Conservation (phyloP, 2,329 filamentous ascomycete genomes). For the Piedraia hortae region DNA sequence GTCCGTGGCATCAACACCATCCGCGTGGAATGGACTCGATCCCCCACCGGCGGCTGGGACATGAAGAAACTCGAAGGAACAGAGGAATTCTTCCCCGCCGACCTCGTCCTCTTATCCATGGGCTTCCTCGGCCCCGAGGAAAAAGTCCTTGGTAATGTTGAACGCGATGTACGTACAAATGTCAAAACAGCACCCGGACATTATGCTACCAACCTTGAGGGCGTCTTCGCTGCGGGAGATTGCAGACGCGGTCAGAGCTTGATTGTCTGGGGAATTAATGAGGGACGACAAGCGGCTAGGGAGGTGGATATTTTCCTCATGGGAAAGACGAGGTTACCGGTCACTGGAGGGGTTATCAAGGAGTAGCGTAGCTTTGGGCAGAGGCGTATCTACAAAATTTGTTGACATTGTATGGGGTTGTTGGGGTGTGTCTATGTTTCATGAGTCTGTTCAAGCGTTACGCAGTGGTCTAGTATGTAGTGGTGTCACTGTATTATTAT, state of each 20-base stretch:
- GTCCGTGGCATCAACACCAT: slow-evolving; percentile 92
- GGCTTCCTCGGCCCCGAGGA: slow-evolving; percentile 88
- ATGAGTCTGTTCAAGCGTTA: too few species aligned
- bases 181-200: slow-evolving; percentile 76
- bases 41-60: slow-evolving; percentile 71
- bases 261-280: slow-evolving; percentile 97
- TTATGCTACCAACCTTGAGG: slow-evolving; percentile 66
- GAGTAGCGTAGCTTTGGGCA: too few species aligned
- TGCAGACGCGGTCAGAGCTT: slow-evolving; percentile 83
- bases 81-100: slow-evolving; percentile 87
- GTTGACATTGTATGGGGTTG: too few species aligned
- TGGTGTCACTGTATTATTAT: too few species aligned
- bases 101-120: slow-evolving; percentile 86
- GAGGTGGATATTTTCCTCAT: slow-evolving; percentile 78
- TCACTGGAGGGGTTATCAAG: slow-evolving; percentile 82
- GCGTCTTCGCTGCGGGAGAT: slow-evolving; percentile 83
- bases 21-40: slow-evolving; percentile 89
- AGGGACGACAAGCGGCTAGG: slow-evolving; percentile 74
- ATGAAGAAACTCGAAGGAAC: slow-evolving; percentile 93
- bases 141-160: slow-evolving; percentile 61
- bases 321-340: slow-evolving; percentile 48
- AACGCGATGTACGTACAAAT: slow-evolving; percentile 82
- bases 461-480: too few species aligned
- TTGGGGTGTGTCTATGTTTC: too few species aligned
- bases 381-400: too few species aligned